These are phyloP conservation scores for Grifola frondosa DNA, from an alignment of 1,284 basidiomycete species.

Conservation along the genomic window DNA sequence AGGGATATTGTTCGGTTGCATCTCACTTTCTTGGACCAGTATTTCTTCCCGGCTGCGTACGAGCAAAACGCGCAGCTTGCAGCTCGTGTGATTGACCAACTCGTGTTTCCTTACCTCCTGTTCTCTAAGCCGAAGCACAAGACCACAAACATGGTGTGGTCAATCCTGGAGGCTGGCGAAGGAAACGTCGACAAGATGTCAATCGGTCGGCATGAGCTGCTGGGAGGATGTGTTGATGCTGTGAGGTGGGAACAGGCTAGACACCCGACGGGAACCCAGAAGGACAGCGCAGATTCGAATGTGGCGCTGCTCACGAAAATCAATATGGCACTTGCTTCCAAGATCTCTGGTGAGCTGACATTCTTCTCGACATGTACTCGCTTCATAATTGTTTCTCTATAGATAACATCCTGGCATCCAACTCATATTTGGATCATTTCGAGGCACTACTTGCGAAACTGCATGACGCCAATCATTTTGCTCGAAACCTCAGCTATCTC, in stretches of 20 bases:
- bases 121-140: conserved; percentile 70
- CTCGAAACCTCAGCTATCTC: conserved; percentile 58
- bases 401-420: conserved; percentile 64
- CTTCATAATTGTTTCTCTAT: conserved; percentile 9
- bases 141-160: conserved; percentile 66
- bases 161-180: conserved; percentile 43
- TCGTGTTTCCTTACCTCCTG: conserved; percentile 74
- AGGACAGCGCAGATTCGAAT: conserved; percentile 33
- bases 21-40: conserved; percentile 57
- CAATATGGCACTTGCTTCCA: conserved; percentile 53
- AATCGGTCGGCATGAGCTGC: conserved; percentile 38
- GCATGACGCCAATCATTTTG: conserved; percentile 47
- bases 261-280: conserved; percentile 30
- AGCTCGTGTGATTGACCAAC: conserved; percentile 51
- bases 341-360: conserved; percentile 60
- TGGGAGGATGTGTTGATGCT: conserved; percentile 47
- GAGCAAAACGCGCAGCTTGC: conserved; percentile 32
- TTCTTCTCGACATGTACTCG: not conserved
- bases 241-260: conserved; percentile 35
- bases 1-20: conserved; percentile 58
- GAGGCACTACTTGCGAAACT: conserved; percentile 49
- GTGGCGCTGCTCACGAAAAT: conserved; percentile 47
- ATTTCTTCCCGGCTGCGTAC: conserved; percentile 38
- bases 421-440: conserved; percentile 40
- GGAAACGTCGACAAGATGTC: conserved; percentile 18